Percentiles rank a stretch among this genome's conserved stretches.
phyloP scores from a whole-genome alignment of 768 basidiomycete species.

The Russula olivacea region DNA sequence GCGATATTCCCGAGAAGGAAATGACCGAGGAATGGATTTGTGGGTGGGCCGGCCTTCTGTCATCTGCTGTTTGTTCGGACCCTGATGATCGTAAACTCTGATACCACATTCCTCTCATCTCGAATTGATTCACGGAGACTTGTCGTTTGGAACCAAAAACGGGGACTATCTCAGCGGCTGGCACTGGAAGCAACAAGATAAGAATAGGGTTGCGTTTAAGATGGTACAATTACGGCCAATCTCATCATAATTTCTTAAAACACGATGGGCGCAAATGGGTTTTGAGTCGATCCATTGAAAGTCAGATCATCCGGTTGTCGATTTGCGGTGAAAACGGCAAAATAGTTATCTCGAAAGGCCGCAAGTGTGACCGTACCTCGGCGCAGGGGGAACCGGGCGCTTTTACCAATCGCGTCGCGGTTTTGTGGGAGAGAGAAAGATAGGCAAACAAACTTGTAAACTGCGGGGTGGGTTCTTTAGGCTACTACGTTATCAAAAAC shows the following conservation, averaged over 20 bases:
- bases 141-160: not conserved
- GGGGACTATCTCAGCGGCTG: slow-evolving; percentile 4
- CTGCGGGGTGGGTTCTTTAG: too few species aligned
- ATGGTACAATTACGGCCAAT: not conserved
- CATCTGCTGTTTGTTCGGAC: slow-evolving; percentile 1
- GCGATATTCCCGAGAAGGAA: not conserved
- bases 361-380: not conserved
- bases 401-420: not conserved
- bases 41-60: not conserved
- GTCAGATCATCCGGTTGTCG: not conserved
- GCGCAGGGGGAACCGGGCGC: not conserved
- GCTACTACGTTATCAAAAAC: not conserved
- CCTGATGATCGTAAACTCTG: slow-evolving; percentile 14
- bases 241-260: not conserved
- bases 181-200: not conserved
- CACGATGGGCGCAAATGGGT: not conserved
- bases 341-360: not conserved
- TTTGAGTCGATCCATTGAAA: not conserved
- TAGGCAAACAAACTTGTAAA: too few species aligned
- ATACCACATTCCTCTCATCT: slow-evolving; percentile 8
- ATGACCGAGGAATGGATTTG: too few species aligned
- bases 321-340: not conserved
- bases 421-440: too few species aligned
- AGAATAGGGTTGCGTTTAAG: slow-evolving; percentile 4
- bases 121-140: slow-evolving; percentile 14